These are phyloP conservation scores for Ceratocystiopsis sp. DNA, from an alignment of 2,329 filamentous ascomycete genomes.

Conservation along the genomic window DNA sequence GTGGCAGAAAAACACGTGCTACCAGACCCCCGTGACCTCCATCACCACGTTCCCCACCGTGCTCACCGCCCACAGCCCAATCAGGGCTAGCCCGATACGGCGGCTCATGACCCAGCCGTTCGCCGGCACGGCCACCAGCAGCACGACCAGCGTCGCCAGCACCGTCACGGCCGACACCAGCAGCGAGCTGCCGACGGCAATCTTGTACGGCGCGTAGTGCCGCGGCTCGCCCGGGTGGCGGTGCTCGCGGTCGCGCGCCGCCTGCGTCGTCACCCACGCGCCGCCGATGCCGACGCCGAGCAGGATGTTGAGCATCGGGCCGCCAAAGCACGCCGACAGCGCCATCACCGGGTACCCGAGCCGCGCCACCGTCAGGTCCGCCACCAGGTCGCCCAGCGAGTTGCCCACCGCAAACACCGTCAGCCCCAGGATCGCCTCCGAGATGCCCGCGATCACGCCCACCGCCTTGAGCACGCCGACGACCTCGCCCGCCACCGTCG, in stretches of 20 bases:
- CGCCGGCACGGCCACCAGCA: constrained; percentile 67
- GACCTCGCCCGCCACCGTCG: constrained; percentile 86
- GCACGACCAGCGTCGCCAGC: constrained; percentile 57
- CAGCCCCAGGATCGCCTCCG: constrained; percentile 82
- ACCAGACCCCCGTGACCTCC: constrained; percentile 46
- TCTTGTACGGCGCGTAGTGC: constrained; percentile 59
- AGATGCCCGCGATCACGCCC: constrained; percentile 82
- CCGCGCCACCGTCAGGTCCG: constrained; percentile 83
- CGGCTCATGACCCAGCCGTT: constrained; percentile 77
- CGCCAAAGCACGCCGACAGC: constrained; percentile 84
- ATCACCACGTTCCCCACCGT: constrained; percentile 68
- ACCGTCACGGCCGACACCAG: constrained; percentile 75
- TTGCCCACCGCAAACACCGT: constrained; percentile 96
- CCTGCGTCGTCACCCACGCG: constrained; percentile 65
- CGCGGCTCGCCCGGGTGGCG: constrained; percentile 50
- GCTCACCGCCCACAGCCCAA: constrained; percentile 64
- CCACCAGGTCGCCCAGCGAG: constrained; percentile 82
- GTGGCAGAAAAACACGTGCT: no score
- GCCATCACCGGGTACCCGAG: constrained; percentile 97
- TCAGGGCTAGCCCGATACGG: constrained; percentile 64
- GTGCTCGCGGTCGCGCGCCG: constrained; percentile 45
- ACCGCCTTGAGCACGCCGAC: constrained; percentile 88
- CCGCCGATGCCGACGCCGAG: constrained; percentile 87
- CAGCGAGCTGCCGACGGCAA: constrained; percentile 71
- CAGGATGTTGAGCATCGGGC: constrained; percentile 93